Conservation (phyloP, 2,329 filamentous ascomycete species). For the Fusarium mundagurra region DNA sequence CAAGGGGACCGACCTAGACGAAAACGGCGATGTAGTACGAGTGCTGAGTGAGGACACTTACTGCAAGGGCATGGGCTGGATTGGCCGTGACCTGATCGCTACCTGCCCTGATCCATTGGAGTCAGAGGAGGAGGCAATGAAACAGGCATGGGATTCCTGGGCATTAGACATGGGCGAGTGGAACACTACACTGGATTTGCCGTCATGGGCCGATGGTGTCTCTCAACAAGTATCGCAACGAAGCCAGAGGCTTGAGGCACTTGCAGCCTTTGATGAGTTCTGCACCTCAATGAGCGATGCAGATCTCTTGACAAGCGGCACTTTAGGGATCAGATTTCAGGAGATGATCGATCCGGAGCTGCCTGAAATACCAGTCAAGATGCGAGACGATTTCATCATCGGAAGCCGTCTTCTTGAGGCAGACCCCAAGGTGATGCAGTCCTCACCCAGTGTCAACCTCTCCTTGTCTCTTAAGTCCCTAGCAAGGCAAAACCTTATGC, state of each 20-base stretch:
- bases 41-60: slow-evolving; percentile 88
- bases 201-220: slow-evolving; percentile 50
- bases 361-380: slow-evolving; percentile 62
- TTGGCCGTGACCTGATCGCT: slow-evolving; percentile 68
- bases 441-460: slow-evolving; percentile 38
- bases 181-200: slow-evolving; percentile 54
- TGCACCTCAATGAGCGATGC: slow-evolving; percentile 71
- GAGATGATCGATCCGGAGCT: slow-evolving; percentile 70
- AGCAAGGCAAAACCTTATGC: slow-evolving; percentile 39
- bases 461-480: slow-evolving; percentile 46
- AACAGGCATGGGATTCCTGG: slow-evolving; percentile 76
- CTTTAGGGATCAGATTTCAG: slow-evolving; percentile 56
- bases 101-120: slow-evolving; percentile 49
- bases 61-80: slow-evolving; percentile 78
- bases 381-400: slow-evolving; percentile 61
- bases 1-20: slow-evolving; percentile 73
- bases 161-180: slow-evolving; percentile 70
- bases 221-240: slow-evolving; percentile 12
- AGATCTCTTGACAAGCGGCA: slow-evolving; percentile 66
- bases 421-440: slow-evolving; percentile 48
- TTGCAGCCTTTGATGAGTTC: slow-evolving; percentile 65
- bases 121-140: slow-evolving; percentile 70
- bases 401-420: slow-evolving; percentile 61
- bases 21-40: slow-evolving; percentile 73
- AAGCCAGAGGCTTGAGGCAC: slow-evolving; percentile 45